Evolutionary conservation across 768 basidiomycete genomes (phyloP).

Genomic region (Suillus subalutaceus): DNA sequence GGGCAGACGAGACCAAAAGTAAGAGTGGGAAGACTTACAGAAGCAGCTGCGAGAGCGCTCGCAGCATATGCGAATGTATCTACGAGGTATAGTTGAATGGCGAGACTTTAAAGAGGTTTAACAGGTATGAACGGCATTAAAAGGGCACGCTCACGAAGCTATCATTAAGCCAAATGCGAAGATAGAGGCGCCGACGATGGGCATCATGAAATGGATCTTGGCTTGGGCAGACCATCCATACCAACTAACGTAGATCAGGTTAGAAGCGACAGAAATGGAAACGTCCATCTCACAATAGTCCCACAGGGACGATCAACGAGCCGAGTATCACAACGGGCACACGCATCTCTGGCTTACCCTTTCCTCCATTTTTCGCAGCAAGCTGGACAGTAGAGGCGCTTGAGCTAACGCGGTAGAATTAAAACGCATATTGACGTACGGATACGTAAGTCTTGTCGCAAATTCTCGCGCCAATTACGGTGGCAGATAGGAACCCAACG

Average conservation of each 20-base stretch:
- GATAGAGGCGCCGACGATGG: slow-evolving; percentile 62
- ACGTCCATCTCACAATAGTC: slow-evolving; percentile 55
- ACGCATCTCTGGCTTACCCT: slow-evolving; percentile 76
- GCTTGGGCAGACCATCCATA: slow-evolving; percentile 83
- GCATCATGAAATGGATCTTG: slow-evolving; percentile 73
- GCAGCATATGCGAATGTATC: slow-evolving; percentile 73
- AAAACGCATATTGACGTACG: background rate
- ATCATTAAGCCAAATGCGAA: slow-evolving; percentile 69
- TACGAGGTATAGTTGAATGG: slow-evolving; percentile 70
- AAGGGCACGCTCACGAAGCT: slow-evolving; percentile 46
- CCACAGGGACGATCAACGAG: slow-evolving; percentile 68
- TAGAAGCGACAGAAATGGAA: background rate
- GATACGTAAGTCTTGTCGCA: background rate
- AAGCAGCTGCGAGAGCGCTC: slow-evolving; percentile 62
- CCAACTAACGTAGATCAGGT: slow-evolving; percentile 49
- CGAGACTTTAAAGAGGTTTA: slow-evolving; percentile 42
- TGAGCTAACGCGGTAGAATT: background rate
- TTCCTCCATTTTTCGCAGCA: slow-evolving; percentile 57
- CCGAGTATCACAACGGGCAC: slow-evolving; percentile 41
- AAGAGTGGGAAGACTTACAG: slow-evolving; percentile 40
- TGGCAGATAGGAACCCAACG: background rate
- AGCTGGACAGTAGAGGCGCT: slow-evolving; percentile 36
- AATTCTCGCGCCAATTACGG: background rate
- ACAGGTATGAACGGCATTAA: background rate
- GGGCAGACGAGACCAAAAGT: background rate